Evolutionary conservation across 768 basidiomycete species (phyloP).

Genomic region (Lactarius sanguifluus): DNA sequence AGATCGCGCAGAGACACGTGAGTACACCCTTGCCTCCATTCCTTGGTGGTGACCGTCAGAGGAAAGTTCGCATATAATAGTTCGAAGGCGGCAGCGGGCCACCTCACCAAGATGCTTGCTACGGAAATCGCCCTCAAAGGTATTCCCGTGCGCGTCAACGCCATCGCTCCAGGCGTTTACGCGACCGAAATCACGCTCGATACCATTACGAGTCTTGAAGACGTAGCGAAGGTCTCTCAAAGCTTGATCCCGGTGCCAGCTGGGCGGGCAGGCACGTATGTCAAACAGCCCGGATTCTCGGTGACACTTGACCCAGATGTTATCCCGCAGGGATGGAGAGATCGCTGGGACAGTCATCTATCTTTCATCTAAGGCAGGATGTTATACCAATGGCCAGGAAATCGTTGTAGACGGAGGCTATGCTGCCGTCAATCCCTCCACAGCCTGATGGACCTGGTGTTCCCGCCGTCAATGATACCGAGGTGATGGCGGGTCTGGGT

Average conservation of each 20-base stretch:
- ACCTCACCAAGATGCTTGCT: conserved; percentile 73
- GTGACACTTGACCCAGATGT: not conserved
- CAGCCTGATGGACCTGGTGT: conserved; percentile 32
- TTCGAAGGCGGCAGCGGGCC: conserved; percentile 73
- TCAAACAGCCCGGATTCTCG: conserved; percentile 26
- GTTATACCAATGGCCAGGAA: conserved; percentile 77
- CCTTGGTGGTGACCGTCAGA: not conserved
- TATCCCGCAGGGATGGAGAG: conserved; percentile 55
- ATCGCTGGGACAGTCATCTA: conserved; percentile 79
- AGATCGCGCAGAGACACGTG: conserved; percentile 75
- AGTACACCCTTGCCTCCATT: conserved; percentile 32
- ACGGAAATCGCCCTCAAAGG: conserved; percentile 72
- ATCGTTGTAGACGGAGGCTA: conserved; percentile 77
- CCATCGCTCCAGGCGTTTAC: conserved; percentile 75
- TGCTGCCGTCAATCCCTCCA: conserved; percentile 67
- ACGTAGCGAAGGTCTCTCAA: conserved; percentile 55
- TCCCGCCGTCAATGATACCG: not conserved
- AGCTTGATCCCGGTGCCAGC: conserved; percentile 63
- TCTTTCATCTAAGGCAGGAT: conserved; percentile 69
- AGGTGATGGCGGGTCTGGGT: not conserved
- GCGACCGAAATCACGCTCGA: conserved; percentile 73
- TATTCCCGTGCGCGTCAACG: conserved; percentile 66
- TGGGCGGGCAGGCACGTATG: conserved; percentile 64
- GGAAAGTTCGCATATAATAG: conserved; percentile 81
- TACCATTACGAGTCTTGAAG: conserved; percentile 45